A percentile compares a stretch with the other conserved stretches of the same genome.
These are phyloP conservation scores for Naganishia onofrii DNA, from an alignment of 768 basidiomycete species.

Conservation along the genomic window DNA sequence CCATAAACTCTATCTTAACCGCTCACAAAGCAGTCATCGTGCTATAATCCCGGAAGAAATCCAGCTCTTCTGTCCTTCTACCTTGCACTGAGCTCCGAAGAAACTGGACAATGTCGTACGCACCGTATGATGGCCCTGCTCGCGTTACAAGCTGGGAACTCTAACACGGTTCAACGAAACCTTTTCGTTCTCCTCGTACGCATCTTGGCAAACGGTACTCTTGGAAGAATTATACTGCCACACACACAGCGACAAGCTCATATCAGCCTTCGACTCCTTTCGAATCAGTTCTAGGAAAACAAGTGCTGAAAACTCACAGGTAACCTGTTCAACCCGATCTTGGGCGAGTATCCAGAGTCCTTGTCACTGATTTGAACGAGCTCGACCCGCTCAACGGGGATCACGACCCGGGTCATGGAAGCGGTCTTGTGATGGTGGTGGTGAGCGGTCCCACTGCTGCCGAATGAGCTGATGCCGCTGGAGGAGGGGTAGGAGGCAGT, in stretches of 20 bases:
- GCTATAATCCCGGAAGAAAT: too few relatives aligned
- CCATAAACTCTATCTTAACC: too few relatives aligned
- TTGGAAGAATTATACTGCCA: neutral
- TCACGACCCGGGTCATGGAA: neutral
- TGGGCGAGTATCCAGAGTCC: conserved; percentile 6
- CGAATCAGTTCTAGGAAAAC: neutral
- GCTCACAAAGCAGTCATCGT: too few relatives aligned
- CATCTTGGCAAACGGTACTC: neutral
- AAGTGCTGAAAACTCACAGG: neutral
- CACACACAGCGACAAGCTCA: neutral
- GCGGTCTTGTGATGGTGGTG: neutral
- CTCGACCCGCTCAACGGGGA: conserved; percentile 15
- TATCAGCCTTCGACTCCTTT: neutral
- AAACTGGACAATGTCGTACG: too few relatives aligned
- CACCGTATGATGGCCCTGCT: too few relatives aligned
- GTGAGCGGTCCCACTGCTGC: neutral
- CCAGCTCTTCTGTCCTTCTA: too few relatives aligned
- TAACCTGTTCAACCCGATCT: conserved; percentile 15
- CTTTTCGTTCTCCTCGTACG: conserved; percentile 5
- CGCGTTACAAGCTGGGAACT: neutral
- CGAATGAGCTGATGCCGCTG: neutral
- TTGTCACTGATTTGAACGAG: conserved; percentile 11
- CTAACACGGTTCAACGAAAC: neutral
- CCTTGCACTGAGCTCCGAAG: too few relatives aligned
- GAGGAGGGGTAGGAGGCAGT: neutral